Percentiles rank a stretch among this genome's conserved stretches.
phyloP scores from a whole-genome alignment of 345 rosid genomes.

The Adansonia digitata region DNA sequence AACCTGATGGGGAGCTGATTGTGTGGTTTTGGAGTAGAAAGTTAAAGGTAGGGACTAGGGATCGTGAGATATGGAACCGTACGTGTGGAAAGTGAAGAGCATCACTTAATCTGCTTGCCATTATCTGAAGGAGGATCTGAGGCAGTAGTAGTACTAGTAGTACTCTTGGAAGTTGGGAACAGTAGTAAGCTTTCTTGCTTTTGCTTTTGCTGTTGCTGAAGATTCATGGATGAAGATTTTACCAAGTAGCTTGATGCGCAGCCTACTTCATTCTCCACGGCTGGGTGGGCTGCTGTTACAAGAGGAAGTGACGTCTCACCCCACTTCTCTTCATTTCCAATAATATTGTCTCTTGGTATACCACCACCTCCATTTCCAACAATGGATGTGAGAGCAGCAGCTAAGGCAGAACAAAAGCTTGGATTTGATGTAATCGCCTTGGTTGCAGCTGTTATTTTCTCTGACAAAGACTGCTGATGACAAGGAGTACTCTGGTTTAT shows the following conservation, averaged over 20 bases:
- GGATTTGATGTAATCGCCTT: constrained; percentile 34
- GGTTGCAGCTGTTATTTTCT: constrained; percentile 28
- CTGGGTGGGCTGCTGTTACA: neutral
- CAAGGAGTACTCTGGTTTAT: constrained; percentile 14
- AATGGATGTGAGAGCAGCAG: constrained; percentile 32
- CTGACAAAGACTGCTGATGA: constrained; percentile 16
- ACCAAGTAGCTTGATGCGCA: constrained; percentile 21
- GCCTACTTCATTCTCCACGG: neutral
- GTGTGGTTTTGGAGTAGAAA: too few relatives aligned
- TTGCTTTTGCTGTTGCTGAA: constrained; percentile 1
- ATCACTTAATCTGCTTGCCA: constrained; percentile 14
- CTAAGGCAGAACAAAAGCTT: constrained; percentile 30
- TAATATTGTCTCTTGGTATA: constrained; percentile 7
- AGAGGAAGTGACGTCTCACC: constrained; percentile 1
- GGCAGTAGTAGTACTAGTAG: too few relatives aligned
- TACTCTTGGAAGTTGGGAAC: constrained; percentile 22
- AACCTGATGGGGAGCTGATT: neutral
- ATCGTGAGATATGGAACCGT: too few relatives aligned
- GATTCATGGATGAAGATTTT: constrained; percentile 13
- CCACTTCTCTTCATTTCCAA: constrained; percentile 13
- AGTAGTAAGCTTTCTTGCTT: constrained; percentile 15
- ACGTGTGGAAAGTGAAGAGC: neutral
- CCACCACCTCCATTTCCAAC: constrained; percentile 12
- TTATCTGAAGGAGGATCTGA: constrained; percentile 21
- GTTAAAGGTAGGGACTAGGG: too few relatives aligned